phyloP scores from a whole-genome alignment of 2,329 filamentous ascomycete genomes.

The Phyllosticta citriasiana region DNA sequence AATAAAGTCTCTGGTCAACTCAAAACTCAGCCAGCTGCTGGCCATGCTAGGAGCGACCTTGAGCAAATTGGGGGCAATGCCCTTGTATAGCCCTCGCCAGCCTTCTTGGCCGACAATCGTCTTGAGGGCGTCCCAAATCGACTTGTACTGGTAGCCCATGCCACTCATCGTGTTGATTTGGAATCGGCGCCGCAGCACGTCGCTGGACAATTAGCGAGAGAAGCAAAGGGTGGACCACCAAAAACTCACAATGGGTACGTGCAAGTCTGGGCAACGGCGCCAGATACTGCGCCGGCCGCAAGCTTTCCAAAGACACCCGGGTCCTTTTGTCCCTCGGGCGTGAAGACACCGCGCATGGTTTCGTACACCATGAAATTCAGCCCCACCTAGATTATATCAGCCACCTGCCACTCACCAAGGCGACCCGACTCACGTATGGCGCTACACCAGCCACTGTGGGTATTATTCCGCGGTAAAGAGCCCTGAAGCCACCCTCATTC shows the following conservation, averaged over 20 bases:
- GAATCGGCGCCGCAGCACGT: conserved; percentile 85
- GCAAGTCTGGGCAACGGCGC: conserved; percentile 90
- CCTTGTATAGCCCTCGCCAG: conserved; percentile 80
- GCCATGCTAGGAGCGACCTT: conserved; percentile 99
- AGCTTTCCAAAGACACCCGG: conserved; percentile 73
- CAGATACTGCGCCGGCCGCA: conserved; percentile 83
- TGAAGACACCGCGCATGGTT: conserved; percentile 71
- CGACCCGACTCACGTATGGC: conserved; percentile 54
- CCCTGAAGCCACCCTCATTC: conserved; percentile 73
- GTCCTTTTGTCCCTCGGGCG: conserved; percentile 76
- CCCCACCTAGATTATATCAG: conserved; percentile 54
- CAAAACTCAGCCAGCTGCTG: conserved; percentile 95
- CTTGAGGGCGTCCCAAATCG: conserved; percentile 70
- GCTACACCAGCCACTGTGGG: conserved; percentile 93
- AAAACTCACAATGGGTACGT: conserved; percentile 86
- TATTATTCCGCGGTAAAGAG: conserved; percentile 88
- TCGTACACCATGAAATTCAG: conserved; percentile 99
- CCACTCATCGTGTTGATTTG: conserved; percentile 99
- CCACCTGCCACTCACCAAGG: conserved; percentile 31
- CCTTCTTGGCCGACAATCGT: conserved; percentile 81
- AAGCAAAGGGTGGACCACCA: not conserved
- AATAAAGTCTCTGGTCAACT: conserved; percentile 82
- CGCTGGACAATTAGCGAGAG: conserved; percentile 41
- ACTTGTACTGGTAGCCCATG: conserved; percentile 93
- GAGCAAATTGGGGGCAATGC: conserved; percentile 85